Evolutionary conservation across 352 stramenopile species (phyloP).

Genomic region (Blastocystis sp.): DNA sequence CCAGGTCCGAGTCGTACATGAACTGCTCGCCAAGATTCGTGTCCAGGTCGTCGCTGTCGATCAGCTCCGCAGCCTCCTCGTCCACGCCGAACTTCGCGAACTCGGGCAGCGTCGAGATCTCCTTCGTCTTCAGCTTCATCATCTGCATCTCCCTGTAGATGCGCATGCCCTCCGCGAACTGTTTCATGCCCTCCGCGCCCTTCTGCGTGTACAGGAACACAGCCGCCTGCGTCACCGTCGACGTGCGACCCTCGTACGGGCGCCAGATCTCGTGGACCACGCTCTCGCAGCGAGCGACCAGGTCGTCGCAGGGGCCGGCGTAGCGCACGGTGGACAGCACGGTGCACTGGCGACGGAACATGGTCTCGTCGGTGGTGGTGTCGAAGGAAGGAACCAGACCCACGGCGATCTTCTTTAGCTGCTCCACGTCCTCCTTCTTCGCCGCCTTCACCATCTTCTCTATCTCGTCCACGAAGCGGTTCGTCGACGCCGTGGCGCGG

Average conservation of each 20-base stretch:
- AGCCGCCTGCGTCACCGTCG: background rate
- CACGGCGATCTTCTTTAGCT: background rate
- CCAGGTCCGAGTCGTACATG: background rate
- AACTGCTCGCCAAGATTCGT: background rate
- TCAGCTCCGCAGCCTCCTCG: background rate
- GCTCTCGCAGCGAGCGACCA: background rate
- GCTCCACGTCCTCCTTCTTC: background rate
- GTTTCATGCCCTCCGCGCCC: background rate
- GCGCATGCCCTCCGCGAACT: background rate
- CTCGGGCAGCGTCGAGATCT: background rate
- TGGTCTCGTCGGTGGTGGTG: background rate
- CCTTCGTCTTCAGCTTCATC: background rate
- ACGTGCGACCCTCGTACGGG: background rate
- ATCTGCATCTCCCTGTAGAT: background rate
- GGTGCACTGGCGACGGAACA: background rate
- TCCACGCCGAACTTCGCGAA: background rate
- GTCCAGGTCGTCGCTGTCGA: background rate
- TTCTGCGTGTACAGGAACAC: background rate
- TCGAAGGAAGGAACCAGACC: background rate
- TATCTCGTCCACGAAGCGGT: background rate
- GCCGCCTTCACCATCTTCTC: background rate
- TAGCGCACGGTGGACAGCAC: background rate
- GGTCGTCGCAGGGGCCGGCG: background rate
- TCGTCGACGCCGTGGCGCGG: background rate
- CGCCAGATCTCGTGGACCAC: slow-evolving; percentile 9